A percentile compares a stretch with the other conserved stretches of the same genome.
Evolutionary conservation across 805 yeast genomes (phyloP).

Genomic region (Candida saitoana): DNA sequence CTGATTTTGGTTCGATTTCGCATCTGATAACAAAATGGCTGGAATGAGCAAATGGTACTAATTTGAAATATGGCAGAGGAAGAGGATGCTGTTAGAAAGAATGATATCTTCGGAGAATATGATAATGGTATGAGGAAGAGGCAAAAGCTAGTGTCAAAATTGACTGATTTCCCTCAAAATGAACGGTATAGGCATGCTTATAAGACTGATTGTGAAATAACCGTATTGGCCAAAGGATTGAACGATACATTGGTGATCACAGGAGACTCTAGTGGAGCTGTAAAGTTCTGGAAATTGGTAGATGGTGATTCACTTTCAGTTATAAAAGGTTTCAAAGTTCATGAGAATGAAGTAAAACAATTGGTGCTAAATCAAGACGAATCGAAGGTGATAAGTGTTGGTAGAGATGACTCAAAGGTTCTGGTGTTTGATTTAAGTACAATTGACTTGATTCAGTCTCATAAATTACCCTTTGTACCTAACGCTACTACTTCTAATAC

Average conservation of each 20-base stretch:
- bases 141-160: not conserved
- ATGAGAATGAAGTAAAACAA: slow-evolving; percentile 11
- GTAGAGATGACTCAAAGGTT: slow-evolving; percentile 13
- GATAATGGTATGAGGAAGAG: not conserved
- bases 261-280: slow-evolving; percentile 18
- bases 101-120: not conserved
- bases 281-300: slow-evolving; percentile 18
- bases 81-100: too few species aligned
- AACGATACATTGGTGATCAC: slow-evolving; percentile 13
- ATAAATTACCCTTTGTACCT: slow-evolving; percentile 14
- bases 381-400: slow-evolving; percentile 15
- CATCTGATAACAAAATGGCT: not conserved
- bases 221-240: slow-evolving; percentile 10
- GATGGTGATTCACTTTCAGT: slow-evolving; percentile 11
- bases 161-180: not conserved
- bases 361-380: slow-evolving; percentile 14
- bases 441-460: slow-evolving; percentile 20
- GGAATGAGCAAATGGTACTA: too few species aligned
- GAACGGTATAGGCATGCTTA: slow-evolving; percentile 11
- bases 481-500: slow-evolving; percentile 7
- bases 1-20: not conserved
- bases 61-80: too few species aligned
- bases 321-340: slow-evolving; percentile 17
- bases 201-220: slow-evolving; percentile 11
- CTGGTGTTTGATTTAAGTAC: slow-evolving; percentile 18